A percentile compares a stretch with the other conserved stretches of the same genome.
These are phyloP conservation scores for Quercus robur DNA, from an alignment of 306 rosid genomes.

Conservation along the genomic window DNA sequence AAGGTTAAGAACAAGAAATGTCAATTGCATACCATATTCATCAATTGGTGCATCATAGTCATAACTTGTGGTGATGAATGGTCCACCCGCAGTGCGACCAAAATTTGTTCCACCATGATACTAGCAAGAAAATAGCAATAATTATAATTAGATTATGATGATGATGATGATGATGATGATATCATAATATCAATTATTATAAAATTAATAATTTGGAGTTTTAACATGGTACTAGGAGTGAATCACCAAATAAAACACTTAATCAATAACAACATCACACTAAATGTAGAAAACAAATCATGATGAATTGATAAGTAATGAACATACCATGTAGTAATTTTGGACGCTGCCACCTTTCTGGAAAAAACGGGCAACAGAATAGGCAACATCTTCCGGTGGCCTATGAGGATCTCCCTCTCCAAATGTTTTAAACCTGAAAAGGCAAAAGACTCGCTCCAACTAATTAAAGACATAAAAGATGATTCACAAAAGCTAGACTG, in stretches of 20 bases:
- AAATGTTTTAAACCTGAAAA: slow-evolving; percentile 85
- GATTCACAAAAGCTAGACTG: slow-evolving; percentile 18
- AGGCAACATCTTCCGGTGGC: slow-evolving; percentile 90
- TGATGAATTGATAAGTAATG: neutral
- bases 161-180: slow-evolving; percentile 5
- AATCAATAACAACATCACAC: neutral
- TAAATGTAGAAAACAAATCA: neutral
- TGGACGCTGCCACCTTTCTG: slow-evolving; percentile 93
- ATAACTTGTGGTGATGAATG: slow-evolving; percentile 95
- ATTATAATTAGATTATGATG: slow-evolving; percentile 4
- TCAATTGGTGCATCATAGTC: slow-evolving; percentile 96
- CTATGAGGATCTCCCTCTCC: slow-evolving; percentile 94
- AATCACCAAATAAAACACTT: neutral
- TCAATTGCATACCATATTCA: slow-evolving; percentile 65
- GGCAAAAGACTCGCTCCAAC: slow-evolving; percentile 15
- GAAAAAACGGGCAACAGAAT: slow-evolving; percentile 92
- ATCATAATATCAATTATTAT: neutral
- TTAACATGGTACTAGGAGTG: neutral
- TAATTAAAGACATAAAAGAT: slow-evolving; percentile 1
- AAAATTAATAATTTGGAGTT: neutral
- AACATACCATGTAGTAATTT: slow-evolving; percentile 89
- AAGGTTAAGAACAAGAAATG: neutral
- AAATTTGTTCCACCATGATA: slow-evolving; percentile 98
- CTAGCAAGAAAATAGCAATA: slow-evolving; percentile 30
- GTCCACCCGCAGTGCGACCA: slow-evolving; percentile 97